These are phyloP conservation scores for Papiliotrema flavescens DNA, from an alignment of 1,284 basidiomycete species.

Conservation along the genomic window DNA sequence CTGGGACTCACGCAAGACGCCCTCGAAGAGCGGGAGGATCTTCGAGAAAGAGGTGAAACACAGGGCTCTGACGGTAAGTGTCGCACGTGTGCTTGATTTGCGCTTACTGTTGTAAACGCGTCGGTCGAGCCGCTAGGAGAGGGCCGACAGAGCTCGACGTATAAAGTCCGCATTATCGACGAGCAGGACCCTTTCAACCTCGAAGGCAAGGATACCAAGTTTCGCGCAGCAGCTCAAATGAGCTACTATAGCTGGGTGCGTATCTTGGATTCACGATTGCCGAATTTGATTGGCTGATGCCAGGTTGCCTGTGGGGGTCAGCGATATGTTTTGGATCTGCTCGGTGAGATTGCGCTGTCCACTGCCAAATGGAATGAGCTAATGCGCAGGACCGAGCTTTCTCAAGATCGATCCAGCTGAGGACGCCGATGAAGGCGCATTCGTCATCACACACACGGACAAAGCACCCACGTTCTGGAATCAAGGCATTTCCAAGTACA, in stretches of 20 bases:
- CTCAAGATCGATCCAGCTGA: slow-evolving; percentile 60
- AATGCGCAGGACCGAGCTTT: slow-evolving; percentile 56
- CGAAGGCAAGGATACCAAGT: slow-evolving; percentile 21
- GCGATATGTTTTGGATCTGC: slow-evolving; percentile 71
- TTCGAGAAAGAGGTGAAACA: slow-evolving; percentile 36
- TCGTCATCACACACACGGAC: slow-evolving; percentile 18
- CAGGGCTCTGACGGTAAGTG: neutral
- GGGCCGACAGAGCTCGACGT: slow-evolving; percentile 13
- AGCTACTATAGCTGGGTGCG: slow-evolving; percentile 52
- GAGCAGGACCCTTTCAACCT: slow-evolving; percentile 69
- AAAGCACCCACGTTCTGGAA: neutral
- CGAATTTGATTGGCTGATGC: slow-evolving; percentile 40
- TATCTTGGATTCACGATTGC: neutral
- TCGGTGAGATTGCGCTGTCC: slow-evolving; percentile 36
- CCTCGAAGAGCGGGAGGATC: slow-evolving; percentile 56
- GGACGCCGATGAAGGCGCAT: slow-evolving; percentile 2
- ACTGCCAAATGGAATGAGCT: neutral
- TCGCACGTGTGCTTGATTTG: neutral
- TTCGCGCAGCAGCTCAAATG: slow-evolving; percentile 52
- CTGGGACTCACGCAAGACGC: slow-evolving; percentile 81
- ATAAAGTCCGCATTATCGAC: slow-evolving; percentile 67
- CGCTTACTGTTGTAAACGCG: neutral
- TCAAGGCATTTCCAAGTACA: neutral
- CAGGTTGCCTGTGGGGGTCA: slow-evolving; percentile 81
- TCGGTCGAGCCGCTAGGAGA: slow-evolving; percentile 9